Percentiles rank a stretch among this genome's conserved stretches.
Conservation (phyloP, 129 eudicot species). For the Ambrosia artemisiifolia region DNA sequence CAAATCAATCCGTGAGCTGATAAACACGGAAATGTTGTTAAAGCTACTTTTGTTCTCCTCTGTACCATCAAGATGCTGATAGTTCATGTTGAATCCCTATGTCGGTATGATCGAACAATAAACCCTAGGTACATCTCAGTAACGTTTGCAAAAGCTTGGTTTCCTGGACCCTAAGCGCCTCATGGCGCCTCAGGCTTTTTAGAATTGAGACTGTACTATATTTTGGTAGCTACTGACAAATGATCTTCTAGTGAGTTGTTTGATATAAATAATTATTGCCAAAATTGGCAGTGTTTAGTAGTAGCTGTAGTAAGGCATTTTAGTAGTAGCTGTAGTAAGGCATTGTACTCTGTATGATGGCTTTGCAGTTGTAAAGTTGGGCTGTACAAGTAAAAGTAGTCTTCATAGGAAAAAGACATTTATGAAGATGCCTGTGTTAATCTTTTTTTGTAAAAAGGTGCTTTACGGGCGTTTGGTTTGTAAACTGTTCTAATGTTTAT, state of each 20-base stretch:
- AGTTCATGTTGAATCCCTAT: conserved; percentile 8
- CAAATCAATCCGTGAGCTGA: conserved; percentile 11
- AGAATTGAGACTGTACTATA: conserved; percentile 1
- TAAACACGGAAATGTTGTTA: conserved; percentile 5
- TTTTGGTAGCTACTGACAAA: not conserved
- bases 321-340: not conserved
- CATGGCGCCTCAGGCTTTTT: not conserved
- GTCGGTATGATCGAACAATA: not conserved
- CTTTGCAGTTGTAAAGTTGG: not conserved
- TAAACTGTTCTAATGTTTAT: not conserved
- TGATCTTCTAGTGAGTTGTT: not conserved
- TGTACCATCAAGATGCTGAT: not conserved
- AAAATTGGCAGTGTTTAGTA: not conserved
- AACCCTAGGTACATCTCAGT: conserved; percentile 4
- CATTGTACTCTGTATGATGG: conserved; percentile 2
- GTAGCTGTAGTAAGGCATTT: not conserved
- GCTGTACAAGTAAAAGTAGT: not conserved
- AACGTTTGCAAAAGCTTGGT: not conserved
- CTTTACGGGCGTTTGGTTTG: not conserved
- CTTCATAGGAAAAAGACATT: not conserved
- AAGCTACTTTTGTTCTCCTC: not conserved
- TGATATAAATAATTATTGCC: not conserved
- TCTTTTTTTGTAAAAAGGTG: not conserved
- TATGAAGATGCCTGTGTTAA: not conserved
- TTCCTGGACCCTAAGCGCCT: too few species aligned